Conservation (phyloP, 1,139 yeast species). For the Eremothecium sinecaudum region DNA sequence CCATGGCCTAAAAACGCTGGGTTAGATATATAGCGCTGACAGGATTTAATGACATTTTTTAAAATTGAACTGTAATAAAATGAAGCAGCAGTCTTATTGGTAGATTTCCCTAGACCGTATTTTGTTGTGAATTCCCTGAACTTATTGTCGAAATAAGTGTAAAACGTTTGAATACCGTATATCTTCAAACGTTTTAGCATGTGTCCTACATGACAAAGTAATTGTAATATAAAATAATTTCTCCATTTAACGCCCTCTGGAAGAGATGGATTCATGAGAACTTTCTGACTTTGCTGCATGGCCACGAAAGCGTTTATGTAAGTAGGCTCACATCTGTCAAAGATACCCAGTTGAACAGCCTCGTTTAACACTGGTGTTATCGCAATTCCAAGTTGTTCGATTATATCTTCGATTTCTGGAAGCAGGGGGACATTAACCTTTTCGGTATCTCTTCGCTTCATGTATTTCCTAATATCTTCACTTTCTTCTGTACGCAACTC, state of each 20-base stretch:
- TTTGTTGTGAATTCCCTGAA: conserved; percentile 51
- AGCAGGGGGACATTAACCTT: conserved; percentile 48
- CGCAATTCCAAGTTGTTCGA: conserved; percentile 48
- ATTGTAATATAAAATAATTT: conserved; percentile 48
- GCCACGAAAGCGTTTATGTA: conserved; percentile 64
- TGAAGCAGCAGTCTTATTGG: conserved; percentile 50
- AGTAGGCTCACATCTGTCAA: conserved; percentile 55
- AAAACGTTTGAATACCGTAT: conserved; percentile 77
- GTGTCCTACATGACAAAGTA: conserved; percentile 69
- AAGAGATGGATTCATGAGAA: conserved; percentile 42
- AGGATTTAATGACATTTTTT: conserved; percentile 36
- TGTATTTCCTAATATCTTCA: conserved; percentile 67
- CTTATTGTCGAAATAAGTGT: conserved; percentile 51
- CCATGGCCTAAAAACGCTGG: conserved; percentile 58
- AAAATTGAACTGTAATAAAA: conserved; percentile 49
- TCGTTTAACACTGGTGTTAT: conserved; percentile 52
- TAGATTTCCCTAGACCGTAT: conserved; percentile 37
- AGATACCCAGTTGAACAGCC: conserved; percentile 55
- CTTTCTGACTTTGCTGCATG: conserved; percentile 55
- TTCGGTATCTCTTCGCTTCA: conserved; percentile 60
- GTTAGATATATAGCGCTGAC: conserved; percentile 38
- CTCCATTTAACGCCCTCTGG: conserved; percentile 69
- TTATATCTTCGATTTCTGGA: conserved; percentile 44
- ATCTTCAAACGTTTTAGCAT: conserved; percentile 57
- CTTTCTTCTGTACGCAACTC: conserved; percentile 84